Evolutionary conservation across 306 rosid genomes (phyloP).

Genomic region (Vigna unguiculata): DNA sequence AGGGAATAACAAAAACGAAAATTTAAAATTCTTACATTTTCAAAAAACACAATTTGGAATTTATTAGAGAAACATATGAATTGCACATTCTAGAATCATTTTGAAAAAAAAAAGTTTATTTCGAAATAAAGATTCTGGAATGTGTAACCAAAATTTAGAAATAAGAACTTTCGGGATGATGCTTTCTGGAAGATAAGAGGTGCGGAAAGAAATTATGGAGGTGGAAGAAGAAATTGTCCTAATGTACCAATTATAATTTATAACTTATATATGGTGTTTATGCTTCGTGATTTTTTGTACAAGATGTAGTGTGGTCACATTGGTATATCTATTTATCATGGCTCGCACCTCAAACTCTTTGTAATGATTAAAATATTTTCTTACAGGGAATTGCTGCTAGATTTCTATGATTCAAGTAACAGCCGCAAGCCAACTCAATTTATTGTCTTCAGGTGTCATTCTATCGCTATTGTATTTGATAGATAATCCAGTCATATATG

Average conservation of each 20-base stretch:
- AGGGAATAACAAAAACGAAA: too few species aligned
- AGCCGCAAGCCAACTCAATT: conserved; percentile 79
- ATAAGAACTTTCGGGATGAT: too few species aligned
- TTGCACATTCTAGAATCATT: too few species aligned
- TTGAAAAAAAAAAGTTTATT: too few species aligned
- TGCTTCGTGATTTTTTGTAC: conserved; percentile 12
- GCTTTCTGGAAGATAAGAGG: too few species aligned
- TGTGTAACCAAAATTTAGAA: too few species aligned
- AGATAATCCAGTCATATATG: conserved; percentile 10
- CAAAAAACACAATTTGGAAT: too few species aligned
- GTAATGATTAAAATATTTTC: conserved; percentile 23
- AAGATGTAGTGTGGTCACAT: neutral
- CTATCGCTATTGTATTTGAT: conserved; percentile 30
- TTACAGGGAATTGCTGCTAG: conserved; percentile 90
- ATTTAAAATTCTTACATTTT: too few species aligned
- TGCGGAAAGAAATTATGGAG: too few species aligned
- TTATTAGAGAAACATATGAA: too few species aligned
- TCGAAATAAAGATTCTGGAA: too few species aligned
- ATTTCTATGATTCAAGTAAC: conserved; percentile 75
- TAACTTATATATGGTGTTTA: neutral
- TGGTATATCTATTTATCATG: conserved; percentile 33
- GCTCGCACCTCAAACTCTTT: conserved; percentile 20
- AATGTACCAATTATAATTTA: neutral
- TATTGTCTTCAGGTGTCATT: conserved; percentile 82
- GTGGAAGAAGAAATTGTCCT: too few species aligned